Base-by-base conservation (phyloP, 257 asterid genomes). In the Striga asiatica region DNA sequence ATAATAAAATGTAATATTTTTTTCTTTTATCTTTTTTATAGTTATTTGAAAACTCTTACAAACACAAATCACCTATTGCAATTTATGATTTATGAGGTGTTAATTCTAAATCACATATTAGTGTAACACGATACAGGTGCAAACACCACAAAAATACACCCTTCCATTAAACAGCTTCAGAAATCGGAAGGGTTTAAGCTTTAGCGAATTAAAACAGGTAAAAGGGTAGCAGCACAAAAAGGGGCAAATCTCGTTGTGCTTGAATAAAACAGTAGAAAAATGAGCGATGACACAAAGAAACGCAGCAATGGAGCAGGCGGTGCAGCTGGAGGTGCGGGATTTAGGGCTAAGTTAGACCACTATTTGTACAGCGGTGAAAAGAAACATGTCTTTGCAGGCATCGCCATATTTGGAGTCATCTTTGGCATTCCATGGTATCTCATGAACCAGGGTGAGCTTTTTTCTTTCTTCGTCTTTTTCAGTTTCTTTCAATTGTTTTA, bases 371-470 rank as follows among this genome's bases (percentile, higher is more conserved):
- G 97, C 54, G 98, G 98, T 11, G 98, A 91, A 18, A 83, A 74
- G 84, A 91, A 77, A 76, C 93, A 91, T 65, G 96, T 91, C 25
- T 2, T 63, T 4, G 96, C 80, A 1, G 98, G 98, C 24, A 83
- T 91, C 64, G 94, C 80, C 60, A 66, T 91, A 24, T 58, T 91
- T 21, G 71, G 92, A 14, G 78, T 69, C 63, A 21, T 81, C 68
- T 78, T 84, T 62, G 92, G 85, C 19, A 76, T 83, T 50, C 96
- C 98, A 0, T 91, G 96, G 96, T 91, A 91, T 77, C 55, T 78
- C 54, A 83, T 76, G 95, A 84, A 54, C 74, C 79, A 74, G 69
- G 96, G 98, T 88, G 29, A 38, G 74, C 54, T 48, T 24, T 21
- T 6, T 38, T 8, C 7, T 41, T 41, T 41, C 17, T n/a, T n/a